These are phyloP conservation scores for Apophysomyces sp. DNA, from an alignment of 371 early-diverging fungal species.

Conservation along the genomic window DNA sequence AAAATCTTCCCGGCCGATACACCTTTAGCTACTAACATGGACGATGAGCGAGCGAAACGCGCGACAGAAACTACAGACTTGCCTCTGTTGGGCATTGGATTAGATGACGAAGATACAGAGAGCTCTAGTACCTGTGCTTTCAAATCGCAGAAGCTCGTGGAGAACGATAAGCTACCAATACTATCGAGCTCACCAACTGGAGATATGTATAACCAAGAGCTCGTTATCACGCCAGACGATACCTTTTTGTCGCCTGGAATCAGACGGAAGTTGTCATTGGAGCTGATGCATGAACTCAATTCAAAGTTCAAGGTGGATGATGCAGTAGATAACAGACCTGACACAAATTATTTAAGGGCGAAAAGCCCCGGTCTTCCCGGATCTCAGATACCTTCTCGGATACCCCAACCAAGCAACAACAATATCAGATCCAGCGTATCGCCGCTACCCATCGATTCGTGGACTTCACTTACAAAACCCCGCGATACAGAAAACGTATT, in stretches of 20 bases:
- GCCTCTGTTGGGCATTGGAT: slow-evolving; percentile 37
- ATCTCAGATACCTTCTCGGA: slow-evolving; percentile 36
- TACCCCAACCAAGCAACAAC: slow-evolving; percentile 16
- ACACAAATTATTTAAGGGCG: slow-evolving; percentile 15
- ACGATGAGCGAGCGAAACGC: slow-evolving; percentile 41
- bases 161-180: background rate
- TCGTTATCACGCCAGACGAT: background rate
- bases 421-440: background rate
- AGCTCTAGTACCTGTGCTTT: background rate
- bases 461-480: background rate
- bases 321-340: slow-evolving; percentile 1
- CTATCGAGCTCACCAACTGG: slow-evolving; percentile 3
- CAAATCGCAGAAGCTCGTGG: background rate
- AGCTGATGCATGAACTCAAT: slow-evolving; percentile 37
- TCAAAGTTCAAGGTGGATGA: slow-evolving; percentile 23
- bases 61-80: slow-evolving; percentile 39
- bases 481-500: background rate
- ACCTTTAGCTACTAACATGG: slow-evolving; percentile 18
- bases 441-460: background rate
- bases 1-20: slow-evolving; percentile 65
- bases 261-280: slow-evolving; percentile 33
- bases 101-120: slow-evolving; percentile 29
- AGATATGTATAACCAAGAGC: background rate
- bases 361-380: slow-evolving; percentile 24
- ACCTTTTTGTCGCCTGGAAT: slow-evolving; percentile 30